Evolutionary conservation across 2,329 filamentous ascomycete genomes (phyloP).

Genomic region (Colletotrichum simmondsii): DNA sequence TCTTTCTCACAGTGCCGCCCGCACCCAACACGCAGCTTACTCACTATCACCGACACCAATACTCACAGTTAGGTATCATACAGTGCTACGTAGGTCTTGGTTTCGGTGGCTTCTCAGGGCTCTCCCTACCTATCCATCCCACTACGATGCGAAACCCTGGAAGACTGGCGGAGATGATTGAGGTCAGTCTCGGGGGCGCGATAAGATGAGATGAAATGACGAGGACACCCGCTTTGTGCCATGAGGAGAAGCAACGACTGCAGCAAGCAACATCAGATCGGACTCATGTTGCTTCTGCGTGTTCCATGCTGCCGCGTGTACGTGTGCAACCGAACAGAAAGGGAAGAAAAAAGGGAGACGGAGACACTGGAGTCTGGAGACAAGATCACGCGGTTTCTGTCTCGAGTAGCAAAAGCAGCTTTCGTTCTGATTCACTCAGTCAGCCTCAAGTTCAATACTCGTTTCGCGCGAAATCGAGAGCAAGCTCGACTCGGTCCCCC

Average conservation of each 20-base stretch:
- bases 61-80: too few species aligned
- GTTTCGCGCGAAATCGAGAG: background rate
- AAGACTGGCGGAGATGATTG: slow-evolving; percentile 1
- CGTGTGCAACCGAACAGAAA: background rate
- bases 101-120: too few species aligned
- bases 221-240: background rate
- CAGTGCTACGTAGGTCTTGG: too few species aligned
- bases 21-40: background rate
- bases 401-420: background rate
- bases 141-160: background rate
- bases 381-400: background rate
- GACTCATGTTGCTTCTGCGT: slow-evolving; percentile 2
- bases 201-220: slow-evolving; percentile 22
- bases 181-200: background rate
- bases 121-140: background rate
- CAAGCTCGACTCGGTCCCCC: background rate
- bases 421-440: background rate
- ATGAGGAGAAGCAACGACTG: background rate
- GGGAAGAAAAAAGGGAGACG: background rate
- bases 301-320: slow-evolving; percentile 14
- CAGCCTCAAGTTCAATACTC: background rate
- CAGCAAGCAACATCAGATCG: slow-evolving; percentile 5
- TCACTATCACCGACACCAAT: background rate
- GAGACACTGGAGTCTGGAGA: background rate
- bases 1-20: background rate